These are phyloP conservation scores for Porogramme epimiltina DNA, from an alignment of 1,284 basidiomycete genomes.

Conservation along the genomic window DNA sequence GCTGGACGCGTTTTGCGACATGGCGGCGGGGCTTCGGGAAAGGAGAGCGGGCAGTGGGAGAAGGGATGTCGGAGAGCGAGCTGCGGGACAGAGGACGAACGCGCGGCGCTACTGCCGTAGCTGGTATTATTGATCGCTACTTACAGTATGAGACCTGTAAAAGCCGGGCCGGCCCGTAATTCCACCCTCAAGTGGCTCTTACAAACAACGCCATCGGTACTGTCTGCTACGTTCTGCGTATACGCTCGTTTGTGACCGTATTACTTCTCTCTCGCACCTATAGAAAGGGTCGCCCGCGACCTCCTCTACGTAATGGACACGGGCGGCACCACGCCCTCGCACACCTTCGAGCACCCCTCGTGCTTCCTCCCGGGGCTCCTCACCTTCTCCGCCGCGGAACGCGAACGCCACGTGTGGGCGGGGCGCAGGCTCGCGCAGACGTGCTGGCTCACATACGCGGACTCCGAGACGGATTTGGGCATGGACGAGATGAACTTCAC, in stretches of 20 bases:
- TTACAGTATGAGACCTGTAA: too few species aligned
- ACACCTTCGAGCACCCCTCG: conserved; percentile 72
- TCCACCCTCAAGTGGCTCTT: too few species aligned
- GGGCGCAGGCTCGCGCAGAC: conserved; percentile 69
- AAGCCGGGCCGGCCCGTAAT: too few species aligned
- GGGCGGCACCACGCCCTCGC: conserved; percentile 39
- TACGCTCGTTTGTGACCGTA: too few species aligned
- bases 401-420: conserved; percentile 62
- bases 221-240: too few species aligned
- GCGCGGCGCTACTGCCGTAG: too few species aligned
- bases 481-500: conserved; percentile 52
- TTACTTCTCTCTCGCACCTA: too few species aligned
- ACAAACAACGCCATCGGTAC: too few species aligned
- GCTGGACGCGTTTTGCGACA: conserved; percentile 2
- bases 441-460: conserved; percentile 67
- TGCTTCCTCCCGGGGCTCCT: conserved; percentile 82
- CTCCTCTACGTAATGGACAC: conserved; percentile 53
- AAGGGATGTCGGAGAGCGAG: not conserved
- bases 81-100: too few species aligned
- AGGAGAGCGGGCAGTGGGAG: not conserved
- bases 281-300: conserved; percentile 61
- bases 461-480: conserved; percentile 60
- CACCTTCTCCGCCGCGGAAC: conserved; percentile 48
- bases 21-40: not conserved
- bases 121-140: too few species aligned